A percentile compares a stretch with the other conserved stretches of the same genome.
Conservation (phyloP, 1,139 yeast species). For the Diutina catenulata region DNA sequence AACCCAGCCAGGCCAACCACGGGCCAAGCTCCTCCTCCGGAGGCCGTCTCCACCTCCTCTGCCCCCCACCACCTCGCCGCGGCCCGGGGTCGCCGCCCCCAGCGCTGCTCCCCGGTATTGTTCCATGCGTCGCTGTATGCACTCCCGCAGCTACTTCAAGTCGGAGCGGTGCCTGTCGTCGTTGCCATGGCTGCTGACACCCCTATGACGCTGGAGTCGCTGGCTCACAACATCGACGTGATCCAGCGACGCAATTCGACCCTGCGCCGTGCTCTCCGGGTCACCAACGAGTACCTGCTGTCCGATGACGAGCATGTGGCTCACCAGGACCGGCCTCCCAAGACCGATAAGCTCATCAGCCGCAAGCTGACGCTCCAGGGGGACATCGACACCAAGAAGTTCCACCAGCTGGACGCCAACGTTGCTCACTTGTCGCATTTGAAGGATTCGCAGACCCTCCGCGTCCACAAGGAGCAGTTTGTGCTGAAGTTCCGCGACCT, state of each 20-base stretch:
- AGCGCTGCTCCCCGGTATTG: no score
- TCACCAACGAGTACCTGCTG: slow-evolving; percentile 4
- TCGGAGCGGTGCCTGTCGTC: no score
- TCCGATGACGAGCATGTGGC: neutral
- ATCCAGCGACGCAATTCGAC: neutral
- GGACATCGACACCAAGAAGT: neutral
- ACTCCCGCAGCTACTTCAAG: no score
- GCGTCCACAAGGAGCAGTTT: slow-evolving; percentile 1
- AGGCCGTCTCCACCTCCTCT: no score
- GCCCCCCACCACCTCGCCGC: no score
- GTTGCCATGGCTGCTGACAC: no score
- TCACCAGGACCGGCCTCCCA: neutral
- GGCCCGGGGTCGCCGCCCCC: no score
- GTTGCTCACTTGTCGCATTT: neutral
- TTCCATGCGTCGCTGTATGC: no score
- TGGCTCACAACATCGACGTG: neutral
- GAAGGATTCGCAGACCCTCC: neutral
- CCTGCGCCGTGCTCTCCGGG: neutral
- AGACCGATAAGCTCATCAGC: neutral
- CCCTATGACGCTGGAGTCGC: no score
- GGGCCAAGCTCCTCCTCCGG: no score
- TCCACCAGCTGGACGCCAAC: neutral
- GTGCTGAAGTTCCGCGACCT: neutral
- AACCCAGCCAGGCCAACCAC: no score
- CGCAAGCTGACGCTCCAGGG: no score